Conservation (phyloP, 2,329 filamentous ascomycete species). For the Penicillium concentricum region DNA sequence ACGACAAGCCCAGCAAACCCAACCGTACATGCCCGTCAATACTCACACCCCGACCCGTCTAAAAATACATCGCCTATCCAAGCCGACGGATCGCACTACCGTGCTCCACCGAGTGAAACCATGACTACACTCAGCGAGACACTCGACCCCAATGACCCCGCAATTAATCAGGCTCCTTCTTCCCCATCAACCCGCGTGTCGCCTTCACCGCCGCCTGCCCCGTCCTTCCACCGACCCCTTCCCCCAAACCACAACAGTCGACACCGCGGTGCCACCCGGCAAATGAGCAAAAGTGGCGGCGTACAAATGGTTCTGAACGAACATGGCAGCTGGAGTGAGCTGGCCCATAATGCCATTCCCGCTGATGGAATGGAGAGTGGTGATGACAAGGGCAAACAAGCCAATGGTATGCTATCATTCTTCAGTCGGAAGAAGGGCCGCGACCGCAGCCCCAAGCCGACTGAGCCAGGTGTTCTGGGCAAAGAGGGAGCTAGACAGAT, state of each 20-base stretch:
- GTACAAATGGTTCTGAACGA: conserved; percentile 90
- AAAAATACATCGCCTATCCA: conserved; percentile 31
- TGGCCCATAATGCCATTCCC: conserved; percentile 74
- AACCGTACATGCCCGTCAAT: conserved; percentile 35
- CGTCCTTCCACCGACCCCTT: conserved; percentile 42
- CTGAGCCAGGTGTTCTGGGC: conserved; percentile 86
- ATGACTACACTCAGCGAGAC: conserved; percentile 30
- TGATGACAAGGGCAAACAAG: conserved; percentile 46
- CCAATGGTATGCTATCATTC: conserved; percentile 81
- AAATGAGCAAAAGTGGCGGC: conserved; percentile 75
- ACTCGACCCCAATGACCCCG: conserved; percentile 27
- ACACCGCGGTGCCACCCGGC: conserved; percentile 63
- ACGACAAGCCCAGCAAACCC: conserved; percentile 14
- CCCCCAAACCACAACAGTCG: conserved; percentile 37
- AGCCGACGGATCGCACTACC: conserved; percentile 31
- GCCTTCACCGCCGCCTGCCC: conserved; percentile 27
- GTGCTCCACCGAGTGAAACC: conserved; percentile 29
- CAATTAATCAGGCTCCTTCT: conserved; percentile 21
- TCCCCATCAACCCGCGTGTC: conserved; percentile 29
- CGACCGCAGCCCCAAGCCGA: conserved; percentile 89
- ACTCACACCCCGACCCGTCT: conserved; percentile 37
- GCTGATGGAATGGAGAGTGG: conserved; percentile 57
- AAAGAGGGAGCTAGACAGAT: conserved; percentile 90
- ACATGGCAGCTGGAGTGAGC: conserved; percentile 84
- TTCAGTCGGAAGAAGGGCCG: conserved; percentile 84